A percentile compares a stretch with the other conserved stretches of the same genome.
phyloP scores from a whole-genome alignment of 1,284 basidiomycete species.

The Puccinia sorghi region DNA sequence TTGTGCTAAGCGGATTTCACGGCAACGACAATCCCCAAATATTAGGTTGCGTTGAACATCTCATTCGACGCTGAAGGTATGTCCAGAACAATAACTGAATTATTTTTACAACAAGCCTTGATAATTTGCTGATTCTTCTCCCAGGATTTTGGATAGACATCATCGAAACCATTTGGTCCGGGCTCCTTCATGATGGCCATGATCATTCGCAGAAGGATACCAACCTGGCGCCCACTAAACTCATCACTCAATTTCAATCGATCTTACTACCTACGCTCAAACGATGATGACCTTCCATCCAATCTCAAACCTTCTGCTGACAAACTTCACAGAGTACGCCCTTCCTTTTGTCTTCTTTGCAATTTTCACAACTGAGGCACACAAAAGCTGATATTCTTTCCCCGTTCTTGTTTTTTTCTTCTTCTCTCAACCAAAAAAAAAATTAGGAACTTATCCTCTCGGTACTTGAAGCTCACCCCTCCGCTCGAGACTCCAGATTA shows the following conservation, averaged over 20 bases:
- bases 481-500: conserved; percentile 80
- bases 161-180: not conserved
- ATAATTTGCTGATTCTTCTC: not conserved
- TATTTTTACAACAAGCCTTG: not conserved
- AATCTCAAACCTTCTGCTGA: conserved; percentile 25
- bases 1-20: not conserved
- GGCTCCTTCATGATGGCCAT: not conserved
- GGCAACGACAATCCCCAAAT: not conserved
- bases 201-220: not conserved
- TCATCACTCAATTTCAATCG: conserved; percentile 2
- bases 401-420: not conserved
- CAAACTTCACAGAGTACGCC: conserved; percentile 21
- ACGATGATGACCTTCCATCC: conserved; percentile 12
- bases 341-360: not conserved
- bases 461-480: conserved; percentile 89
- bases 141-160: not conserved
- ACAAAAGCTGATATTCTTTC: not conserved
- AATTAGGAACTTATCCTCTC: conserved; percentile 92
- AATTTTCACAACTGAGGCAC: not conserved
- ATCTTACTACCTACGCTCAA: conserved; percentile 29
- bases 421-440: not conserved
- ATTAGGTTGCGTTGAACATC: not conserved
- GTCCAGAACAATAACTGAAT: not conserved
- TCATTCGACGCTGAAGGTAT: not conserved
- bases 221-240: conserved; percentile 1